Evolutionary conservation across 108 stramenopile species (phyloP).

Genomic region (Skeletonema grethae): DNA sequence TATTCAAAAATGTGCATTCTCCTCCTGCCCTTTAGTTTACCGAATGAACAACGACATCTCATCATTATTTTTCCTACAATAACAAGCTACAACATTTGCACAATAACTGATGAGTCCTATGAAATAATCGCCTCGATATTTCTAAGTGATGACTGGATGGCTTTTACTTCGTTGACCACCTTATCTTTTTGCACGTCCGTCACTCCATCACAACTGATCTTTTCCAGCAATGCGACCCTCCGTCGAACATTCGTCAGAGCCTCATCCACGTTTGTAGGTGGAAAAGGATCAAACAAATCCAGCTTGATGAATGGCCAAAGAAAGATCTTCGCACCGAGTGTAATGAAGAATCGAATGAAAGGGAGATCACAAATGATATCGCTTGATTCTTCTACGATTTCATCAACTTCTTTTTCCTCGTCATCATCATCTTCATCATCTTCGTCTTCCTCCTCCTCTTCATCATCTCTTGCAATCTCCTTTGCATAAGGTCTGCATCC

Average conservation of each 20-base stretch:
- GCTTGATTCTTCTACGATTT: neutral
- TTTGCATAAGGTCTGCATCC: constrained; percentile 22
- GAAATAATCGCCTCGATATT: constrained; percentile 3
- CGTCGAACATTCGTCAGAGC: constrained; percentile 5
- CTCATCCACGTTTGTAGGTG: constrained; percentile 19
- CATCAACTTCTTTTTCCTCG: neutral
- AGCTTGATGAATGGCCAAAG: constrained; percentile 23
- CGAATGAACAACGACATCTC: too few species aligned
- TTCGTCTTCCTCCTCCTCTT: constrained; percentile 21
- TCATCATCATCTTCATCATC: constrained; percentile 6
- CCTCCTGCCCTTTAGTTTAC: too few species aligned
- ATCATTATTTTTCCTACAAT: too few species aligned
- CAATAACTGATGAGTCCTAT: too few species aligned
- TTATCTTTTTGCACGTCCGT: neutral
- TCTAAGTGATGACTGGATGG: constrained; percentile 9
- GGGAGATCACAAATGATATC: neutral
- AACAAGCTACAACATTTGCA: too few species aligned
- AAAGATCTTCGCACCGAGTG: constrained; percentile 11
- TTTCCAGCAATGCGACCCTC: constrained; percentile 27
- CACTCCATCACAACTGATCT: constrained; percentile 15
- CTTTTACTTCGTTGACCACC: constrained; percentile 1
- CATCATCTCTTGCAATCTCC: constrained; percentile 1
- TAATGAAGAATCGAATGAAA: constrained; percentile 11
- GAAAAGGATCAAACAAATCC: constrained; percentile 12
- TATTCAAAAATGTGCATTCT: too few species aligned